Conservation (phyloP, 148 eudicot species). For the Rhododendron ferrugineum region DNA sequence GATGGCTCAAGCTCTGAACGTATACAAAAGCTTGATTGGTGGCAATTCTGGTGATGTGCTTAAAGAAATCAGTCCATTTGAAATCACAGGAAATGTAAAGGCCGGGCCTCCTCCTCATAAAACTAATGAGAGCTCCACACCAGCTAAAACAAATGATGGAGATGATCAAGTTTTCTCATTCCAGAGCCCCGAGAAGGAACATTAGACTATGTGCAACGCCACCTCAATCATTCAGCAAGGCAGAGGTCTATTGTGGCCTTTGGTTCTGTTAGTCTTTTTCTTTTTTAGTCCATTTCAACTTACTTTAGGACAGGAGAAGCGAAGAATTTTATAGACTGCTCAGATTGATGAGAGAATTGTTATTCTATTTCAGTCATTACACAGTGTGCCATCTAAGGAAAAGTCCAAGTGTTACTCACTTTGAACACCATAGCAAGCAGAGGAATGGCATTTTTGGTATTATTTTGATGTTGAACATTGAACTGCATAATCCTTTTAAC, state of each 20-base stretch:
- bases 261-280: not conserved
- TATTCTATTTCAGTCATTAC: not conserved
- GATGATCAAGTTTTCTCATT: slow-evolving; percentile 41
- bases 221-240: not conserved
- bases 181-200: slow-evolving; percentile 32
- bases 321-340: not conserved
- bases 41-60: slow-evolving; percentile 14
- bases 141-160: slow-evolving; percentile 6
- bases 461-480: not conserved
- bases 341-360: not conserved
- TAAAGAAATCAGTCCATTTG: slow-evolving; percentile 12
- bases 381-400: not conserved
- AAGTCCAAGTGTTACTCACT: not conserved
- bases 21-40: slow-evolving; percentile 51
- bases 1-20: slow-evolving; percentile 48
- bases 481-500: not conserved
- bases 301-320: not conserved
- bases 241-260: not conserved
- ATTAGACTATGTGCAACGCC: not conserved
- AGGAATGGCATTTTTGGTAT: not conserved
- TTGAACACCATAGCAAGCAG: not conserved
- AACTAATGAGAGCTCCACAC: not conserved
- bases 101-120: slow-evolving; percentile 4
- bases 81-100: slow-evolving; percentile 4
- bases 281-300: not conserved